Percentiles rank a stretch among this genome's conserved stretches.
phyloP scores from a whole-genome alignment of 805 yeast genomes.

The Dipodascopsis uninucleata region DNA sequence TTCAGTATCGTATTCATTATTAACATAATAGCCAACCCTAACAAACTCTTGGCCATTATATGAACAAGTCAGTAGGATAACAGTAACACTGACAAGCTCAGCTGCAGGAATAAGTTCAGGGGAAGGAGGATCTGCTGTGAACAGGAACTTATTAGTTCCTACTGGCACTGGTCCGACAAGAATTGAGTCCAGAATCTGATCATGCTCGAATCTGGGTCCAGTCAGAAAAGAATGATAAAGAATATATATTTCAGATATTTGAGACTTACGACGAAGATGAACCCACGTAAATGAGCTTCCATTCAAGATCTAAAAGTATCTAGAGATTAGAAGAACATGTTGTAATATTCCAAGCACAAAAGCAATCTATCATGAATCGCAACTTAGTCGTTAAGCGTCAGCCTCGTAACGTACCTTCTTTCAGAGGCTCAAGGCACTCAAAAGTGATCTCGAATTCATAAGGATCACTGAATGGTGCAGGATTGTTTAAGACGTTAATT shows the following conservation, averaged over 20 bases:
- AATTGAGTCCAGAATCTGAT: constrained; percentile 92
- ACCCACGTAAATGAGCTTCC: constrained; percentile 97
- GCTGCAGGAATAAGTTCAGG: constrained; percentile 95
- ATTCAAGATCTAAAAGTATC: constrained; percentile 63
- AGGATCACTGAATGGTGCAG: constrained; percentile 89
- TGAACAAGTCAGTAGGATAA: constrained; percentile 85
- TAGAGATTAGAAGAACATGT: neutral
- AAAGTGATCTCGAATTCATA: constrained; percentile 96
- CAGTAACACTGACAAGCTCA: constrained; percentile 93
- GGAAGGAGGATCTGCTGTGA: constrained; percentile 94
- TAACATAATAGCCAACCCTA: constrained; percentile 94
- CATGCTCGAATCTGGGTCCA: constrained; percentile 63
- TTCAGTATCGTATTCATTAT: constrained; percentile 92
- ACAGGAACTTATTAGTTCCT: constrained; percentile 88
- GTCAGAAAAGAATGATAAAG: neutral
- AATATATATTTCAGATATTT: neutral
- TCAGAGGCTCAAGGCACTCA: constrained; percentile 90
- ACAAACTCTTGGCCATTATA: constrained; percentile 93
- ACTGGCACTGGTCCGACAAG: constrained; percentile 99
- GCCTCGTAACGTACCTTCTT: constrained; percentile 43
- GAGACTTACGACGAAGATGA: constrained; percentile 67
- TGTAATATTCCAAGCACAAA: neutral
- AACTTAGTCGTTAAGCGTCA: neutral
- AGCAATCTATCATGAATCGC: neutral
- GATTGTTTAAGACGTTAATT: constrained; percentile 87